Evolutionary conservation across 2,329 filamentous ascomycete genomes (phyloP).

Genomic region (Daldinia eschscholtzii): DNA sequence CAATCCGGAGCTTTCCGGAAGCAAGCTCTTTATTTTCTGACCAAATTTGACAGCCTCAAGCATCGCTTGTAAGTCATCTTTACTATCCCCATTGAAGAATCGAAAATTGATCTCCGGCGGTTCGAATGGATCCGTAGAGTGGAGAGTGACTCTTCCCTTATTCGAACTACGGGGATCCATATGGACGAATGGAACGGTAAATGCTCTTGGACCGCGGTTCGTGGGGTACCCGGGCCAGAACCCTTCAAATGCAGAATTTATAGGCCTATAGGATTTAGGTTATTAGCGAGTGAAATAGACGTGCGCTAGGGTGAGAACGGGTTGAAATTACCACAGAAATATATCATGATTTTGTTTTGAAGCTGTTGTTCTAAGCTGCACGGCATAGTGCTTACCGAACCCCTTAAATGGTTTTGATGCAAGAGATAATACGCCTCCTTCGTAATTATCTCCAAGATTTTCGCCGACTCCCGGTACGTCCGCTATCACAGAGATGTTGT

Average conservation of each 20-base stretch:
- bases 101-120: conserved; percentile 73
- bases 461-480: conserved; percentile 68
- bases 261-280: conserved; percentile 17
- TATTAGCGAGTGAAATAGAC: neutral
- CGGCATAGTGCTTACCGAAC: conserved; percentile 34
- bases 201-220: conserved; percentile 39
- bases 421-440: conserved; percentile 56
- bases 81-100: conserved; percentile 66
- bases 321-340: conserved; percentile 32
- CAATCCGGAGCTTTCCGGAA: conserved; percentile 58
- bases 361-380: conserved; percentile 43
- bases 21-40: conserved; percentile 15
- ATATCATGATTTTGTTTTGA: conserved; percentile 39
- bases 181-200: conserved; percentile 62
- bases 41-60: conserved; percentile 44
- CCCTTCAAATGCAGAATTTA: conserved; percentile 41
- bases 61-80: conserved; percentile 49
- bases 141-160: conserved; percentile 69
- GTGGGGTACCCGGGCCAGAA: conserved; percentile 43
- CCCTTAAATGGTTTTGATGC: conserved; percentile 35
- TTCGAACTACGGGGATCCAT: conserved; percentile 67
- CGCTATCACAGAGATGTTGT: conserved; percentile 58
- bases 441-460: conserved; percentile 69
- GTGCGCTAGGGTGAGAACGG: neutral
- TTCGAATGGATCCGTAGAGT: conserved; percentile 72